Evolutionary conservation across 257 asterid species (phyloP), one percentile per base, ranked within the genome.

Genomic region (Paraleonurus japonicus): DNA sequence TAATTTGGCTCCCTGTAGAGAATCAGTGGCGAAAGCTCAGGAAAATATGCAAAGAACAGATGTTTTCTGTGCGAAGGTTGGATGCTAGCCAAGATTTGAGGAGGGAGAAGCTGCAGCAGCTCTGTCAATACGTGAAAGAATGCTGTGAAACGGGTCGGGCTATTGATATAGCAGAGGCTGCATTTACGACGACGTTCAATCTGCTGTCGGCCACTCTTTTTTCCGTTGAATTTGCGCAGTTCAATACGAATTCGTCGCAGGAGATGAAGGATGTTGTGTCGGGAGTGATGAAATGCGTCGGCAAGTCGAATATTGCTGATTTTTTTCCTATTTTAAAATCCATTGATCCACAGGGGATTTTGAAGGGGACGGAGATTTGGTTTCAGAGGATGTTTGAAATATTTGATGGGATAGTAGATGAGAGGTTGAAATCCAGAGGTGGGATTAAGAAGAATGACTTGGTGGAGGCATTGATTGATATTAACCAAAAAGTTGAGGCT

Each of bases 11-110:
- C 2, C 87, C 87, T 0, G 82, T 30, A 4, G 76, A 17, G 10
- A 13, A 32, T 4, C 79, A 68, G 11, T 82, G 87, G 85, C 65
- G 84, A n/a, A 71, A 64, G 67, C 80, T 82, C 5, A 72, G 87
- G 1, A 85, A 76, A 43, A 41, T 85, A 33, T 54, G 83, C 71
- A 85, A 47, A 58, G 81, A 83, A 55, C 78, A 77, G 0, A 77
- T 85, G 73, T 82, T 85, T 39, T 85, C 87, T 0, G 75, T 35
- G n/a, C 0, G 65, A 1, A 75, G 68, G 69, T 80, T 85, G 0
- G 87, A 85, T 0, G 70, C 65, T 0, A 54, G 84, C 65, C 67
- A 77, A 78, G 75, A 67, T 5, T 2, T 80, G 6, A 73, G 89
- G 72, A 67, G 66, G 16, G 81, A 66, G 61, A 78, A 76, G 79